Evolutionary conservation across 2,329 filamentous ascomycete species (phyloP), one percentile per base, ranked within the genome.

Genomic region (Plectosphaerella cucumerina): DNA sequence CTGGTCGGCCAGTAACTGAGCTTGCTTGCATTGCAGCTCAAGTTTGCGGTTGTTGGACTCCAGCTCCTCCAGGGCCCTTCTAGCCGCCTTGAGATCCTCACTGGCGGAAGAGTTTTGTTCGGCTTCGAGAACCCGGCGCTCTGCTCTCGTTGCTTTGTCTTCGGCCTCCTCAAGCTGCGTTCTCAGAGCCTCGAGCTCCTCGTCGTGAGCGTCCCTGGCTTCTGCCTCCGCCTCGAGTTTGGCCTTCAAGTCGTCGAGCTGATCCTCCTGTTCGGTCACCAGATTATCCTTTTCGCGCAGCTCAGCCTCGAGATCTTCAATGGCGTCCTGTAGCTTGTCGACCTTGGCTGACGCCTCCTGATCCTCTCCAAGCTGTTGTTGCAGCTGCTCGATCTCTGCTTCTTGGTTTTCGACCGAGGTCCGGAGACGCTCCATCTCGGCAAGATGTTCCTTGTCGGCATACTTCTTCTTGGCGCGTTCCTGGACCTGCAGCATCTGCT

Each of bases 401-500:
- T 86, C 82, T 50, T 78, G 81, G 34, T 81, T 77, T 23, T 84
- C 75, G 5, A 87, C 62, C 26, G 71, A 66, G 50, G 75, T 75
- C 18, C 79, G 80, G 26, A 91, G 65, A 44, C 74, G 73, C 33
- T 85, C 78, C 37, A 84, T 64, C 61, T 85, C 83, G 21, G 72
- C 73, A 47, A 82, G 84, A 58, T 90, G 79, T 52, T 77, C 82
- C 57, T 90, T 84, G 60, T 91, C 85, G 11, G 81, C 81, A 56
- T 90, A 85, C 61, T 87, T 87, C 60, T 82, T 82, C 68, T 90
- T 90, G 49, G 90, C 80, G 61, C 87, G 89, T 53, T 95, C 88
- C 56, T 92, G 88, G 53, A 96, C 82, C 56, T 95, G 89, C 50
- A 86, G 72, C 57, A 97, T 84, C 65, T 96, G 89, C 60, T 87